phyloP scores from a whole-genome alignment of 192 early-diverging fungal species.

The Rhizophagus clarus region DNA sequence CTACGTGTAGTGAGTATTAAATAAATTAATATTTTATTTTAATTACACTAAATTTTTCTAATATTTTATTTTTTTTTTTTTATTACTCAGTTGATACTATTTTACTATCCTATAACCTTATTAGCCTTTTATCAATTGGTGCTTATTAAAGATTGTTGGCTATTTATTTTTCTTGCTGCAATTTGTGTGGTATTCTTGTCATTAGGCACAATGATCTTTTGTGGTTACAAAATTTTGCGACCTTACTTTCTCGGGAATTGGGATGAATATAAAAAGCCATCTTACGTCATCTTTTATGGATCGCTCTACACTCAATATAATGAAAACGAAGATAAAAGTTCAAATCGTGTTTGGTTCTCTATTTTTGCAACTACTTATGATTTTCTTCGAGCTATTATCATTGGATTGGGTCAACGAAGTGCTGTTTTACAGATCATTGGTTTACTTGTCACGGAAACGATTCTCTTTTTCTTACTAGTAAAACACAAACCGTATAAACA shows the following conservation, averaged over 20 bases:
- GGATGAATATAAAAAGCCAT: neutral
- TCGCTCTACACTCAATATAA: conserved; percentile 15
- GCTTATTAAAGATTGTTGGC: conserved; percentile 6
- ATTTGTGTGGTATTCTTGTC: conserved; percentile 12
- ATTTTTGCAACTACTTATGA: neutral
- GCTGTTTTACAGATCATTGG: neutral
- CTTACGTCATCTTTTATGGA: neutral
- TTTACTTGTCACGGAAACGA: neutral
- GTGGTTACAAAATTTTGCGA: neutral
- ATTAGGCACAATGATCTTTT: neutral
- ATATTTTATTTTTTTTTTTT: neutral
- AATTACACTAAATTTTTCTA: neutral
- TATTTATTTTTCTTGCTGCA: conserved; percentile 9
- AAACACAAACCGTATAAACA: conserved; percentile 12
- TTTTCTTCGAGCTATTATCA: conserved; percentile 14
- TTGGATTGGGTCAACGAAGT: neutral
- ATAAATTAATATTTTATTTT: neutral
- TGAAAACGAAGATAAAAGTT: neutral
- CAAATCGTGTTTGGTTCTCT: conserved; percentile 20
- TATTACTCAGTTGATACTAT: conserved; percentile 6
- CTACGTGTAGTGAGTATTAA: conserved; percentile 20
- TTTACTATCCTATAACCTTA: conserved; percentile 23
- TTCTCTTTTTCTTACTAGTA: conserved; percentile 2
- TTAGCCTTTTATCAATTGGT: conserved; percentile 6
- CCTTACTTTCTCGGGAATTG: neutral